Base-by-base conservation (phyloP, 352 stramenopile genomes). In the Stephanocyclus meneghinianus region DNA sequence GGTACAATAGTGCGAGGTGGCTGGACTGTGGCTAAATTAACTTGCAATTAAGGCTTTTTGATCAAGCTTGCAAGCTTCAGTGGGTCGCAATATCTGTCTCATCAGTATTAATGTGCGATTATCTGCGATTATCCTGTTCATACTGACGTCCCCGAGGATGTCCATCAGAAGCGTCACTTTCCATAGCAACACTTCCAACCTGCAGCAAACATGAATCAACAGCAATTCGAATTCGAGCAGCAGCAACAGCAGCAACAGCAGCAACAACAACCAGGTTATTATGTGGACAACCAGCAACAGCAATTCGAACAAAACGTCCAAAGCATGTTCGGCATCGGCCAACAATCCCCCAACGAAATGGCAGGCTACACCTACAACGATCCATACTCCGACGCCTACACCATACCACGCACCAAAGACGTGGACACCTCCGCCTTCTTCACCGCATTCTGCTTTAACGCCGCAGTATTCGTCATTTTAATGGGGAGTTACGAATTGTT, bases 261-360 rank as follows among this genome's bases (percentile, higher is more conserved):
- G 21, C 48, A 32, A 18, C 53, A 35, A 73, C 7, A 48, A 32
- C 35, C 42, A 50, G 47, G 64, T 32, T 68, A 42, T 35, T 61
- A 68, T 35, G 48, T 13, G 26, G 44, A 66, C 16, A 63, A 76
- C 61, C 61, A 69, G 29, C 76, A 84, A 74, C 65, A 84, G 26
- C 77, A 84, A 70, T 84, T 84, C 53, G 77, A 84, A 72, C 64
- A 84, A 40, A 84, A 80, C 48, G 77, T 84, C 30, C 71, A 84
- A 72, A 73, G 42, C 68, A 72, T 84, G 50, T 80, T 84, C 60
- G 77, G 77, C 7, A 74, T 84, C 48, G 69, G 63, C 42, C 40
- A 75, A 47, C 35, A 67, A 55, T 30, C 57, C 7, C 30, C 21
- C 8, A 47, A 26, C 6, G 40, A 55, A 55, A 66, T 32, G 15